These are phyloP conservation scores for Aspergillus quadrilineatus DNA, from an alignment of 2,329 filamentous ascomycete genomes.

Conservation along the genomic window DNA sequence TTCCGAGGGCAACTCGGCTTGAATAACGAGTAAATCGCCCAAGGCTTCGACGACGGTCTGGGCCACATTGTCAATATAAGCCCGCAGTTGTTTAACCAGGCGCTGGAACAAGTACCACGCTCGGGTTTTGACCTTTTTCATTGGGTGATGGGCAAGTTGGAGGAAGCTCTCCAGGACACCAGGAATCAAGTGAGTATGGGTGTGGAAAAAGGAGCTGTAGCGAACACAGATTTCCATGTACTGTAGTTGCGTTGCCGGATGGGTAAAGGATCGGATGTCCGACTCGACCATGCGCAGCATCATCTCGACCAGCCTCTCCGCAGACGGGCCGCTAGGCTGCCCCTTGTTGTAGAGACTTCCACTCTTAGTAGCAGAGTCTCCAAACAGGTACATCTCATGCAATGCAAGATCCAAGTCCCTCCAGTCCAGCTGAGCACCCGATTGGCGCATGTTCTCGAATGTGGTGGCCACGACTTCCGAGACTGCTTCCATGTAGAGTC, in stretches of 20 bases:
- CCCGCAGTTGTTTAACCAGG: slow-evolving; percentile 81
- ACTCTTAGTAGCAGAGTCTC: slow-evolving; percentile 86
- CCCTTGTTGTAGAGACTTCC: slow-evolving; percentile 84
- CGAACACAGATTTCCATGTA: slow-evolving; percentile 99
- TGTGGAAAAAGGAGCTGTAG: slow-evolving; percentile 90
- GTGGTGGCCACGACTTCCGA: slow-evolving; percentile 85
- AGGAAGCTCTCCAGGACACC: slow-evolving; percentile 90
- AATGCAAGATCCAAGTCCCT: slow-evolving; percentile 90
- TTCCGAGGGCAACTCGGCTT: slow-evolving; percentile 79
- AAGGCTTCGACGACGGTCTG: slow-evolving; percentile 90
- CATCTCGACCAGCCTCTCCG: slow-evolving; percentile 82
- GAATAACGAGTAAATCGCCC: slow-evolving; percentile 82
- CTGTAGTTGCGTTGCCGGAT: slow-evolving; percentile 88
- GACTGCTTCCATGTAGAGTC: slow-evolving; percentile 82
- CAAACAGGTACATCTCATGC: slow-evolving; percentile 93
- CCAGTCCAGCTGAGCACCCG: slow-evolving; percentile 80
- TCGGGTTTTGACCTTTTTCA: slow-evolving; percentile 80
- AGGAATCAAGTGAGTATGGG: slow-evolving; percentile 75
- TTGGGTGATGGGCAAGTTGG: slow-evolving; percentile 80
- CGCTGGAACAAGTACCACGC: slow-evolving; percentile 98
- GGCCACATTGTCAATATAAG: slow-evolving; percentile 82
- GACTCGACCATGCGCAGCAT: slow-evolving; percentile 95
- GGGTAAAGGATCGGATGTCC: slow-evolving; percentile 78
- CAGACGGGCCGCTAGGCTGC: slow-evolving; percentile 73
- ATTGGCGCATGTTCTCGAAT: slow-evolving; percentile 75